Evolutionary conservation across 352 stramenopile species (phyloP).

Genomic region (Pythium rhizo-oryzae): DNA sequence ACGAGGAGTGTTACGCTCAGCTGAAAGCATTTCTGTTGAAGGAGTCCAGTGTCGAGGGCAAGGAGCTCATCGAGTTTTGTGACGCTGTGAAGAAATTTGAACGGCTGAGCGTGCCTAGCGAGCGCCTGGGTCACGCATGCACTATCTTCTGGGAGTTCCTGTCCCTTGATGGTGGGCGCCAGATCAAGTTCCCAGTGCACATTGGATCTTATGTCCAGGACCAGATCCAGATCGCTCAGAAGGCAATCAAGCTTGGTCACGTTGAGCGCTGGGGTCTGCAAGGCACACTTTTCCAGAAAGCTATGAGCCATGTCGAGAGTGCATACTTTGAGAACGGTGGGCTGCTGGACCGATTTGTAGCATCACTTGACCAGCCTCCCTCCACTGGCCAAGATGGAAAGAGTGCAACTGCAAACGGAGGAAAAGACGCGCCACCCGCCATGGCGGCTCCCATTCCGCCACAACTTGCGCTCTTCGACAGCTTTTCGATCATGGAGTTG

Average conservation of each 20-base stretch:
- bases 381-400: slow-evolving; percentile 32
- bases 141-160: slow-evolving; percentile 89
- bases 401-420: slow-evolving; percentile 16
- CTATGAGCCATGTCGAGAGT: slow-evolving; percentile 68
- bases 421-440: slow-evolving; percentile 6
- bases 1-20: slow-evolving; percentile 88
- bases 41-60: slow-evolving; percentile 48
- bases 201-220: slow-evolving; percentile 58
- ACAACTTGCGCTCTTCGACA: slow-evolving; percentile 80
- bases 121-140: slow-evolving; percentile 74
- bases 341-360: slow-evolving; percentile 80
- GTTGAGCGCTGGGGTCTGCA: slow-evolving; percentile 29
- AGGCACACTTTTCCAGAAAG: slow-evolving; percentile 70
- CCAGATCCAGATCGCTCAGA: slow-evolving; percentile 68
- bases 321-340: slow-evolving; percentile 72
- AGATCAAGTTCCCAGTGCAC: slow-evolving; percentile 60
- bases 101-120: slow-evolving; percentile 60
- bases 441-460: slow-evolving; percentile 50
- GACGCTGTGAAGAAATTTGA: slow-evolving; percentile 87
- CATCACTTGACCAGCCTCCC: slow-evolving; percentile 57
- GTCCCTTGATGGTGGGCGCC: slow-evolving; percentile 55
- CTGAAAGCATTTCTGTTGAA: slow-evolving; percentile 77
- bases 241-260: slow-evolving; percentile 27
- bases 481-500: slow-evolving; percentile 88
- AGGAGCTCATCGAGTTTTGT: slow-evolving; percentile 80